Base-by-base conservation (phyloP, 2,329 filamentous ascomycete genomes). In the Neophaeococcomyces mojaviensis region DNA sequence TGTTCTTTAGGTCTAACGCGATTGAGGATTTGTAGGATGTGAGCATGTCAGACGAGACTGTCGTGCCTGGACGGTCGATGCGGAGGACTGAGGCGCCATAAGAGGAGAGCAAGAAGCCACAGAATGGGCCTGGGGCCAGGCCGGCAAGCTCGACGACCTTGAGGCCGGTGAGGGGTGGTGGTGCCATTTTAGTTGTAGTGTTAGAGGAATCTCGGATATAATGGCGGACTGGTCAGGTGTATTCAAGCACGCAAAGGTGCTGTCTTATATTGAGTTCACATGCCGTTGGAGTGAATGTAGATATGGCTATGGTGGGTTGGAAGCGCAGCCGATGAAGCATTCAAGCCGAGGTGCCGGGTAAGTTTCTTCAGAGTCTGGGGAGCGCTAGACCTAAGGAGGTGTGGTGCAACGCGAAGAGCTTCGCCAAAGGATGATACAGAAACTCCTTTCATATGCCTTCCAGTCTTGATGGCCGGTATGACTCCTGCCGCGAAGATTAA, bases 11-110 rank as follows among this genome's bases (percentile, higher is more conserved):
- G 67, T 96, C 78, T 2, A 96, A 73, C 32, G 81, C 76, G 51
- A 96, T 80, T 24, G 86, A 92, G 24, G 52, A 33, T 64, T 97
- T 97, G 70, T 78, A 83, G 10, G 88, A 81, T 4, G 85, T 83
- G 22, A 97, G 78, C 55, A 81, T 74, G 71, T 97, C 90, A 3
- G 68, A 56, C 7, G 15, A 12, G 15, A 28, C 15, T 3, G 36
- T 10, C 30, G 24, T 30, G 19, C 33, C n/a, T 57, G 71, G 66
- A 59, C 73, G 84, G 71, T 97, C 90, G 65, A 97, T 74, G 58
- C 90, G 88, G 13, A 97, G 76, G 58, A 96, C 86, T 4, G 80
- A 80, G 44, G 90, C 90, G 59, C 90, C 90, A 54, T 88, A 87
- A 67, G 96, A 89, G 57, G 89, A 83, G 51, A 96, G 82, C 41